Conservation (phyloP, 106 monocot genomes). For the Phalaenopsis aphrodite region DNA sequence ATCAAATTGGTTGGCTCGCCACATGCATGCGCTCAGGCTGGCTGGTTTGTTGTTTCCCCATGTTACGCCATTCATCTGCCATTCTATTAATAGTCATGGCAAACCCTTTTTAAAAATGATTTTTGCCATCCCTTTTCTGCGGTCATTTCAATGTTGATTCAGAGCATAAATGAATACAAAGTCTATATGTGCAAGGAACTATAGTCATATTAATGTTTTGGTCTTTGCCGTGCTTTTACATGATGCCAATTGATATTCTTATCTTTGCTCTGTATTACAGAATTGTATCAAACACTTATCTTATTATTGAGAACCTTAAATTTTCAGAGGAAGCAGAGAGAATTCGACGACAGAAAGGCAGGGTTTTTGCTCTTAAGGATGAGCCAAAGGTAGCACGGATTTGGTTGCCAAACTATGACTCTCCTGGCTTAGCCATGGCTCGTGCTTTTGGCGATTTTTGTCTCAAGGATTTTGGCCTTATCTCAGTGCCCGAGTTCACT, state of each 20-base stretch:
- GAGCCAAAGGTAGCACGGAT: slow-evolving; percentile 34
- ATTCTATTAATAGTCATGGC: too few relatives aligned
- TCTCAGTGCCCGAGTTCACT: slow-evolving; percentile 33
- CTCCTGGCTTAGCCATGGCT: slow-evolving; percentile 39
- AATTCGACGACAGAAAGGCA: slow-evolving; percentile 23
- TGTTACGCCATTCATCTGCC: too few relatives aligned
- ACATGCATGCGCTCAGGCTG: too few relatives aligned
- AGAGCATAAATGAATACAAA: too few relatives aligned
- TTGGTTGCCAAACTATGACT: slow-evolving; percentile 29
- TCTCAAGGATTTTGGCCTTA: slow-evolving; percentile 28
- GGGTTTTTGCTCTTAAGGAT: slow-evolving; percentile 34
- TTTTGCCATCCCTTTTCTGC: too few relatives aligned
- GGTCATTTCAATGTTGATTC: too few relatives aligned
- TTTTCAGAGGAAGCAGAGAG: slow-evolving; percentile 29
- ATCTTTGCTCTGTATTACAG: background rate
- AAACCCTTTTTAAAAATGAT: too few relatives aligned
- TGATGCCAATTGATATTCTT: background rate
- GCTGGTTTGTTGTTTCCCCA: too few relatives aligned
- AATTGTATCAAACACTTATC: background rate
- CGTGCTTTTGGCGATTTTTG: slow-evolving; percentile 40
- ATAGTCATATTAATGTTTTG: too few relatives aligned
- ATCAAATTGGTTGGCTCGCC: too few relatives aligned
- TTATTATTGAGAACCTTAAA: background rate
- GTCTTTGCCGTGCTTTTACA: background rate
- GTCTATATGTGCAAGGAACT: too few relatives aligned